A percentile compares a stretch with the other conserved stretches of the same genome.
phyloP scores from a whole-genome alignment of 2,329 filamentous ascomycete genomes.

The Chaetomiaceae sp. region DNA sequence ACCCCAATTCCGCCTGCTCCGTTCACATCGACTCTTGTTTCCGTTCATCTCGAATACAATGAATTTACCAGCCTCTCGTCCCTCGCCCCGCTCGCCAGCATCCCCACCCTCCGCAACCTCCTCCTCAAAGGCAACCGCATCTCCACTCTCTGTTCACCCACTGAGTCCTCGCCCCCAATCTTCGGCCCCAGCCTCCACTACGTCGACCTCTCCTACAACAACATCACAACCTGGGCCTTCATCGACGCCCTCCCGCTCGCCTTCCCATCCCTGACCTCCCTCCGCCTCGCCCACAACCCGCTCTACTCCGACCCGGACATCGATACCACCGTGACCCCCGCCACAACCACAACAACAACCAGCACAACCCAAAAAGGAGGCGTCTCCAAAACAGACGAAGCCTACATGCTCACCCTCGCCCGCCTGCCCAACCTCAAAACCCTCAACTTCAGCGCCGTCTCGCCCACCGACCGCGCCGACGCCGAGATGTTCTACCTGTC shows the following conservation, averaged over 20 bases:
- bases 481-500: slow-evolving; percentile 92
- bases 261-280: slow-evolving; percentile 68
- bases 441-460: slow-evolving; percentile 71
- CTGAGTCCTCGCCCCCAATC: slow-evolving; percentile 40
- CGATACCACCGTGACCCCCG: slow-evolving; percentile 26
- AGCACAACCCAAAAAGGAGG: slow-evolving; percentile 28
- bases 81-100: slow-evolving; percentile 47
- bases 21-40: slow-evolving; percentile 51
- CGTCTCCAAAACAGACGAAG: slow-evolving; percentile 63
- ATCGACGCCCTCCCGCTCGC: slow-evolving; percentile 61
- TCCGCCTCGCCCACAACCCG: slow-evolving; percentile 83
- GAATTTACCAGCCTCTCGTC: slow-evolving; percentile 54
- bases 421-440: slow-evolving; percentile 62
- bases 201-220: slow-evolving; percentile 70
- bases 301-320: slow-evolving; percentile 57
- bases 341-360: slow-evolving; percentile 19
- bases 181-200: slow-evolving; percentile 56
- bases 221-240: slow-evolving; percentile 65
- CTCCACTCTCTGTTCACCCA: slow-evolving; percentile 34
- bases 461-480: slow-evolving; percentile 70
- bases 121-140: slow-evolving; percentile 78
- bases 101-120: slow-evolving; percentile 52
- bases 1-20: slow-evolving; percentile 32
- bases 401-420: slow-evolving; percentile 82
- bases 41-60: slow-evolving; percentile 69